A percentile compares a stretch with the other conserved stretches of the same genome.
These are phyloP conservation scores for Silene coronaria DNA, from an alignment of 179 eudicot genomes.

Conservation along the genomic window DNA sequence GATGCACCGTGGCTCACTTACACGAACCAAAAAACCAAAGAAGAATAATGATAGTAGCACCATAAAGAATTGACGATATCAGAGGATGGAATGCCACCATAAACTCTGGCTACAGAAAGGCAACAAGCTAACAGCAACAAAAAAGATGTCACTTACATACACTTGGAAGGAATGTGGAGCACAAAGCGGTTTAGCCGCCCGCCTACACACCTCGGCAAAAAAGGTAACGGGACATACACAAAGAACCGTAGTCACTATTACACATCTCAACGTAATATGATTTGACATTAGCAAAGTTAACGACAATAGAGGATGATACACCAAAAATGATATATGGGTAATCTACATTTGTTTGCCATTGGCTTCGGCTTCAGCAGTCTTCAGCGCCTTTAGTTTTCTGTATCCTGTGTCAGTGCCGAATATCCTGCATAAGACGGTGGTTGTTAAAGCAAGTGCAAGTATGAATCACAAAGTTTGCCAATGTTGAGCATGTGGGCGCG, in stretches of 20 bases:
- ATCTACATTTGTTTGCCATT: slow-evolving; percentile 38
- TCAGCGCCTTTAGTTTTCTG: slow-evolving; percentile 59
- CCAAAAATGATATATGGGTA: slow-evolving; percentile 12
- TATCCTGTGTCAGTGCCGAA: slow-evolving; percentile 82
- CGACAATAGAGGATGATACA: not conserved
- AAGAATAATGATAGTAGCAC: too few relatives aligned
- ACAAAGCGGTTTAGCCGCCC: slow-evolving; percentile 14
- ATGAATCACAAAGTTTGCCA: not conserved
- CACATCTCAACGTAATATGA: not conserved
- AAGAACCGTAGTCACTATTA: not conserved
- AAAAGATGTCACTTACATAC: slow-evolving; percentile 16
- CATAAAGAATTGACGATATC: too few relatives aligned
- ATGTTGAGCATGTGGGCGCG: not conserved
- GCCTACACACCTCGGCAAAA: slow-evolving; percentile 15
- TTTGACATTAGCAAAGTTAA: not conserved
- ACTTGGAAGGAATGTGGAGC: slow-evolving; percentile 1
- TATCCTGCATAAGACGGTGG: slow-evolving; percentile 24
- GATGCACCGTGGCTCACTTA: too few relatives aligned
- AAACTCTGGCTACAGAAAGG: not conserved
- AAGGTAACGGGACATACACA: slow-evolving; percentile 7
- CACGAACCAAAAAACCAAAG: too few relatives aligned
- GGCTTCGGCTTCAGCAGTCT: slow-evolving; percentile 24
- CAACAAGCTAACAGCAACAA: not conserved
- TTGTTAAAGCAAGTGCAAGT: slow-evolving; percentile 6
- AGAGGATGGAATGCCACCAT: not conserved